Evolutionary conservation across 2,329 filamentous ascomycete genomes (phyloP), one percentile per base, ranked within the genome.

Genomic region (Ascochyta clinopodiicola): DNA sequence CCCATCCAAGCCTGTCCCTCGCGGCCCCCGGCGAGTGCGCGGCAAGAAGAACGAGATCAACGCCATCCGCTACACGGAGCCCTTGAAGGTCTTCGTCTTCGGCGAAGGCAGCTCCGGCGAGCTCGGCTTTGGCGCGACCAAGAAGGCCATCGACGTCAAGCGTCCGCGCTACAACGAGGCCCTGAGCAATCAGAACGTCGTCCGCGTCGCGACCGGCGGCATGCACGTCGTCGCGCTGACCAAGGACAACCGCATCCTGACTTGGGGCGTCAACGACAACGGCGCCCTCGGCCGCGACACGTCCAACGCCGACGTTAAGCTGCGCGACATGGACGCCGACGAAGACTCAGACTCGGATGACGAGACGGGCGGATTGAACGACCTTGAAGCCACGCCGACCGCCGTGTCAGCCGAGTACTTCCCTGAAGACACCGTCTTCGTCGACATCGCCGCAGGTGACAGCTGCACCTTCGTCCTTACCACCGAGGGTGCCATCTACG

Each of bases 191-290:
- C 82, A 87, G 49, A 85, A 86, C 40, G 86, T 95, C 32, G 90
- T 95, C 2, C 86, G 90, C 74, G 77, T 96, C 53, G 87, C 89
- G 45, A 87, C 88, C 57, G 91, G 91, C 57, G 91, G 90, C 52
- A 94, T 96, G 90, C 91, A 96, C 76, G 87, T 83, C 47, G 80
- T 89, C 59, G 90, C 88, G 3, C 78, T 95, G 47, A 94, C 91
- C 44, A 84, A 87, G 63, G 88, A 94, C 74, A 91, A 92, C 80
- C 88, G 87, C 77, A 89, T 96, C 64, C 79, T 92, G 49, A 92
- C 90, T 25, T 96, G 91, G 91, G 91, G 91, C 49, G 91, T 95
- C 64, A 95, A 95, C 71, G 91, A 96, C 70, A 87, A 92, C 69
- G 89, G 89, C 60, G 90, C 91, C 8, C 82, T 96, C 34, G 91